Base-by-base conservation (phyloP, 1,284 basidiomycete species). In the Agroathelia rolfsii region DNA sequence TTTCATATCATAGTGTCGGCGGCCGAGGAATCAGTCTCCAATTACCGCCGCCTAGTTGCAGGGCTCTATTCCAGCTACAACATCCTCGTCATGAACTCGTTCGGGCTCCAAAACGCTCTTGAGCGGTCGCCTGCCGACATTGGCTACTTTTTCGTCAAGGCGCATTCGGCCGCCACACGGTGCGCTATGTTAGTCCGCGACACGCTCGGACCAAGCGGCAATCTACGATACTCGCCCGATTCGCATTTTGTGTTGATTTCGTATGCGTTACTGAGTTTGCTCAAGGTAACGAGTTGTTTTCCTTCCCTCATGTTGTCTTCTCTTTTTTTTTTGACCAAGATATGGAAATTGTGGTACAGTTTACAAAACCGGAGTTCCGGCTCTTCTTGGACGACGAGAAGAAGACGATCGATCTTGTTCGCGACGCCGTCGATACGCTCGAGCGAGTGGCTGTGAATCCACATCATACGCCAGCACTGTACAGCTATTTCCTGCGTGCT, bases 31-130 rank as follows among this genome's bases (percentile, higher is more conserved):
- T 38, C 50, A 4, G 29, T 52, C 22, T 42, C 47, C 16, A 53
- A 69, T 32, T 79, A 82, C 53, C 60, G 63, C 35, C 52, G 53
- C 27, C 55, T 70, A 25, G 74, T 77, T 27, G 67, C 72, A 12
- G 63, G 72, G 42, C 90, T 89, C 52, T 89, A 86, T 53, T 84
- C 72, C 57, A 72, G 86, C 50, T 93, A 94, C 50, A 76, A 81
- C 18, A 76, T 80, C 52, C 69, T 94, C 28, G 83, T 92, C 14
- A 64, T 96, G 44, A 93, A 95, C 52, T 93, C 90, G 5, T 97
- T 96, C 47, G 92, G 93, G 3, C 66, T 97, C 35, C 92, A 97
- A 56, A 87, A 94, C 49, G 86, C 93, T 3, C 61, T 95, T 34
- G 90, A 94, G 52, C 69, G 71, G 10, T 67, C 72, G 8, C 59